Evolutionary conservation across 2,329 filamentous ascomycete genomes (phyloP).

Genomic region (Epichloe uncinata): DNA sequence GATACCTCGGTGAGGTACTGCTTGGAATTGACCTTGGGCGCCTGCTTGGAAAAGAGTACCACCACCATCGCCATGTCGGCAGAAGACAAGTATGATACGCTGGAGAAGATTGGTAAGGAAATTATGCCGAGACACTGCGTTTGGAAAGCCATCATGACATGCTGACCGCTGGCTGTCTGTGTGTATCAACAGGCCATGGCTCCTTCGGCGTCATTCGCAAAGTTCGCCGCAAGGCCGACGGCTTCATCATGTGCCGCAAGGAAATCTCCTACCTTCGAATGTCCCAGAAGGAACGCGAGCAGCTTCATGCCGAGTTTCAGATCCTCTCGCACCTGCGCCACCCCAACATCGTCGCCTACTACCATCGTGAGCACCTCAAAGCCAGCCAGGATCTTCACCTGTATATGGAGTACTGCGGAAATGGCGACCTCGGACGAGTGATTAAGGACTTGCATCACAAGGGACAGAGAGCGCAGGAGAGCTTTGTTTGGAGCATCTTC

Average conservation of each 20-base stretch:
- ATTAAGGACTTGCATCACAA: constrained; percentile 71
- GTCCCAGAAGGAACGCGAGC: constrained; percentile 93
- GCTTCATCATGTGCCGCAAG: constrained; percentile 90
- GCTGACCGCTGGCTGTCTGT: neutral
- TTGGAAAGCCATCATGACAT: neutral
- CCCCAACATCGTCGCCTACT: constrained; percentile 95
- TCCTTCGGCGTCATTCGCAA: constrained; percentile 96
- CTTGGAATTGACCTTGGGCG: constrained; percentile 3
- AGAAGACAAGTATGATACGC: constrained; percentile 84
- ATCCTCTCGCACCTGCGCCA: constrained; percentile 91
- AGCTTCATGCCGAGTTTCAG: constrained; percentile 90
- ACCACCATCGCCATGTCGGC: constrained; percentile 33
- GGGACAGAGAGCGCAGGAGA: constrained; percentile 81
- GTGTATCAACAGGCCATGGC: constrained; percentile 59
- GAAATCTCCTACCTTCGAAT: constrained; percentile 98
- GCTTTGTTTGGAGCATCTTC: constrained; percentile 94
- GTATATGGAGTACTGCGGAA: constrained; percentile 99
- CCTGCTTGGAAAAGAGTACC: neutral
- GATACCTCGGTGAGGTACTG: constrained; percentile 6
- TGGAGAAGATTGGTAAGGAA: constrained; percentile 85
- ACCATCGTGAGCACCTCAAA: constrained; percentile 92
- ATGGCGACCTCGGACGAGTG: constrained; percentile 82
- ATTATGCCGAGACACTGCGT: neutral
- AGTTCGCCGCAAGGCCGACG: constrained; percentile 75
- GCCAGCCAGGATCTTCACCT: constrained; percentile 82